These are phyloP conservation scores for Zelonia costaricensis DNA, from an alignment of 208 protist genomes.

Conservation along the genomic window DNA sequence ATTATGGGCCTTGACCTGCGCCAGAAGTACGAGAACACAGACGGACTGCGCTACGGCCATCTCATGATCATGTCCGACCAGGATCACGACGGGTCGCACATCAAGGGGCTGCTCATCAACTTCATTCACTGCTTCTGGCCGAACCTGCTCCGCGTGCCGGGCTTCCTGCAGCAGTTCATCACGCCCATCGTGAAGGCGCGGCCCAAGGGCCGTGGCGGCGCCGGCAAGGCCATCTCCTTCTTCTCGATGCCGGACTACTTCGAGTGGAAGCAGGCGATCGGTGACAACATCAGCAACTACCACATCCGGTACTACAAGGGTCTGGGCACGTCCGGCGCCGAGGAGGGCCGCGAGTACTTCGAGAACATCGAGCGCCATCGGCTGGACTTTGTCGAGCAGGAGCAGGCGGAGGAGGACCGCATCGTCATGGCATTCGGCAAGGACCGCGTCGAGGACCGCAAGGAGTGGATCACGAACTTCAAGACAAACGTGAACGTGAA, in stretches of 20 bases:
- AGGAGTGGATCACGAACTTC: conserved; percentile 97
- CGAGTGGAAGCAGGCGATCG: conserved; percentile 91
- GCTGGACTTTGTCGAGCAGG: conserved; percentile 94
- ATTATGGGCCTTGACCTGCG: conserved; percentile 96
- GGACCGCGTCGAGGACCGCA: conserved; percentile 97
- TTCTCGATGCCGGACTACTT: conserved; percentile 99
- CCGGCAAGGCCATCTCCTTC: conserved; percentile 91
- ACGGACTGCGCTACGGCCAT: conserved; percentile 98
- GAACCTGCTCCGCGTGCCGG: conserved; percentile 92
- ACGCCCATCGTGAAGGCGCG: conserved; percentile 99
- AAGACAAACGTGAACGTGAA: conserved; percentile 82
- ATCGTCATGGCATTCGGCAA: conserved; percentile 99
- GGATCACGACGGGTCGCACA: conserved; percentile 99
- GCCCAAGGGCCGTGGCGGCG: conserved; percentile 74
- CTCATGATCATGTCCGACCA: conserved; percentile 99
- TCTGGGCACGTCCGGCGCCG: conserved; percentile 96
- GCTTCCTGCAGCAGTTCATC: conserved; percentile 99
- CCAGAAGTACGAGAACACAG: conserved; percentile 87
- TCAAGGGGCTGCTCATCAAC: conserved; percentile 99
- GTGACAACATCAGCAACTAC: conserved; percentile 85
- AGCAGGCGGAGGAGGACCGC: conserved; percentile 84
- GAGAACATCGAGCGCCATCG: conserved; percentile 96
- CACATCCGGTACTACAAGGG: conserved; percentile 99
- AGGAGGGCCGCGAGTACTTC: conserved; percentile 99
- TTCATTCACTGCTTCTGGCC: conserved; percentile 99